A percentile compares a stretch with the other conserved stretches of the same genome.
Conservation (phyloP, 805 yeast species). For the Saccharomycopsis sp. region DNA sequence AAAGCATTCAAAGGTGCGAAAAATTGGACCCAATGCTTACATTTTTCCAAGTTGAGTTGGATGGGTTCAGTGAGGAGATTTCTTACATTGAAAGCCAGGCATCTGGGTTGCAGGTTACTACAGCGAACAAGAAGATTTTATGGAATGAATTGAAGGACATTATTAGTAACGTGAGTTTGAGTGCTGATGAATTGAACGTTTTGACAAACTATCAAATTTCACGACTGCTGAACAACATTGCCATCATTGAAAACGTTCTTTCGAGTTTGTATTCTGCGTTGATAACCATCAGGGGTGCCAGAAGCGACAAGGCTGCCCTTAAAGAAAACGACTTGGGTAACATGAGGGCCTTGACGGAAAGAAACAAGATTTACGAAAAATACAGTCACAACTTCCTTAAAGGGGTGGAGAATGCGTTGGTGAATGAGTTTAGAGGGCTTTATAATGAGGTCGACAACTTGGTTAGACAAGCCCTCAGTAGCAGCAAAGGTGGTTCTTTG, state of each 20-base stretch:
- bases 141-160: conserved; percentile 63
- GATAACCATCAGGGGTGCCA: conserved; percentile 43
- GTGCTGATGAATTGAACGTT: conserved; percentile 41
- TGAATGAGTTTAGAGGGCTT: conserved; percentile 33
- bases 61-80: conserved; percentile 59
- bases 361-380: conserved; percentile 48
- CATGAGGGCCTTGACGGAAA: conserved; percentile 66
- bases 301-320: conserved; percentile 28
- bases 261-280: conserved; percentile 54
- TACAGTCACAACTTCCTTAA: conserved; percentile 43
- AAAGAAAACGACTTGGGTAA: conserved; percentile 39
- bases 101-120: conserved; percentile 73
- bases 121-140: conserved; percentile 70
- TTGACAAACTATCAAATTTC: conserved; percentile 42
- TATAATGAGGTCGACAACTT: conserved; percentile 27
- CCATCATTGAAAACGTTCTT: conserved; percentile 45
- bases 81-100: conserved; percentile 64
- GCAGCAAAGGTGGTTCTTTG: conserved; percentile 22
- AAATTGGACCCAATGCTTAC: conserved; percentile 46
- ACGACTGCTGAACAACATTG: conserved; percentile 36
- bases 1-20: conserved; percentile 45
- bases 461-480: conserved; percentile 13
- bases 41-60: conserved; percentile 50
- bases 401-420: conserved; percentile 37
- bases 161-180: conserved; percentile 60